Conservation (phyloP, 2,329 filamentous ascomycete genomes). For the Dryadomyces quercus-mongolicae region DNA sequence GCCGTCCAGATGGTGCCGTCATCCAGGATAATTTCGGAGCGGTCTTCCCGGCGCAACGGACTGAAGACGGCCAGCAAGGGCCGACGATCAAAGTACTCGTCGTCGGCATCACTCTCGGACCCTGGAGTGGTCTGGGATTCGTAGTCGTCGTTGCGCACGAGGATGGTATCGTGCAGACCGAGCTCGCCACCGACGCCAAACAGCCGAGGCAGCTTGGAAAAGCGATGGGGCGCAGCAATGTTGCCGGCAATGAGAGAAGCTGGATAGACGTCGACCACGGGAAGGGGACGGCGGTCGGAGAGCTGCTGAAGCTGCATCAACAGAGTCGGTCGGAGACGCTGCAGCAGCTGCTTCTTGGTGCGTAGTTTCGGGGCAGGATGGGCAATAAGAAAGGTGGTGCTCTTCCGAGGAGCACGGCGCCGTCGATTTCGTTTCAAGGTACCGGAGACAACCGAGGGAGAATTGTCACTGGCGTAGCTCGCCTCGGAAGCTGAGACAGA, state of each 20-base stretch:
- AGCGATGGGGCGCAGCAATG: constrained; percentile 39
- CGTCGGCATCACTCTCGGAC: constrained; percentile 30
- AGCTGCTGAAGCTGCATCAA: constrained; percentile 61
- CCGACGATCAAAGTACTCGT: constrained; percentile 26
- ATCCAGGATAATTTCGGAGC: constrained; percentile 53
- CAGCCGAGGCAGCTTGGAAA: constrained; percentile 49
- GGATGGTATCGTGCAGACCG: constrained; percentile 55
- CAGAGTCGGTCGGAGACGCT: constrained; percentile 55
- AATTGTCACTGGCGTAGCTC: constrained; percentile 29
- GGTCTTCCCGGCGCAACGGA: constrained; percentile 41
- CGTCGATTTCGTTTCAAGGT: constrained; percentile 23
- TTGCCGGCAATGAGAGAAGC: constrained; percentile 45
- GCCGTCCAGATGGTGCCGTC: constrained; percentile 50
- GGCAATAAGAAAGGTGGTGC: constrained; percentile 54
- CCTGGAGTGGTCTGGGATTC: constrained; percentile 21
- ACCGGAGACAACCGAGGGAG: constrained; percentile 20
- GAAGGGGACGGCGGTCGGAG: constrained; percentile 49
- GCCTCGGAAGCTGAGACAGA: constrained; percentile 30
- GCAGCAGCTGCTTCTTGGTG: constrained; percentile 51
- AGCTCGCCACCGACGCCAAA: constrained; percentile 51
- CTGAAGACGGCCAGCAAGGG: constrained; percentile 59
- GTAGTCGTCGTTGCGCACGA: constrained; percentile 62
- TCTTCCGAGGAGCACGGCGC: constrained; percentile 33
- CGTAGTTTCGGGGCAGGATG: constrained; percentile 50
- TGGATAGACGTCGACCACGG: constrained; percentile 63